Conservation (phyloP, 805 yeast species). For the Yamadazyma paraphyllophila region DNA sequence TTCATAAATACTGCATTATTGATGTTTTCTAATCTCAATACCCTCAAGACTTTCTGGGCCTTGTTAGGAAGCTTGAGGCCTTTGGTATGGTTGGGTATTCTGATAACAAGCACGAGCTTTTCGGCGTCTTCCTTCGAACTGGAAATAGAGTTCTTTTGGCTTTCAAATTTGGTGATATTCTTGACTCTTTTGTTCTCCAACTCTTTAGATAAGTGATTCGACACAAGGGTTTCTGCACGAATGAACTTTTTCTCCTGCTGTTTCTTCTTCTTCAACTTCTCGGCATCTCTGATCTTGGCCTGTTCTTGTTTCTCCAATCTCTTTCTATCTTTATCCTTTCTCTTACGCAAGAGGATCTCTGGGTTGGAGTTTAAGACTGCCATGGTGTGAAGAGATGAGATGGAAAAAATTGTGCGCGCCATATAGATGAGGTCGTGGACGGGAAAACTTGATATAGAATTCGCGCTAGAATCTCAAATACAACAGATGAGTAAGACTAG, state of each 20-base stretch:
- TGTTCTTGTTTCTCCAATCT: slow-evolving; percentile 72
- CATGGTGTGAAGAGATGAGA: slow-evolving; percentile 21
- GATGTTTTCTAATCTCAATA: slow-evolving; percentile 57
- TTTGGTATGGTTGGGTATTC: slow-evolving; percentile 59
- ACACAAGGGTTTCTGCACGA: slow-evolving; percentile 72
- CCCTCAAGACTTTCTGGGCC: slow-evolving; percentile 55
- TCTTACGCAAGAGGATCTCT: slow-evolving; percentile 71
- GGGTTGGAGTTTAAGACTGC: slow-evolving; percentile 65
- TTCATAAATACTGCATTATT: slow-evolving; percentile 75
- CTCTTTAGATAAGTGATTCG: slow-evolving; percentile 60
- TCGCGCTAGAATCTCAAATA: no score
- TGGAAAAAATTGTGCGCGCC: slow-evolving; percentile 5
- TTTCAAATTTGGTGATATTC: slow-evolving; percentile 58
- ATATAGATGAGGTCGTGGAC: slow-evolving; percentile 5
- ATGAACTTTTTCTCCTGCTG: slow-evolving; percentile 54
- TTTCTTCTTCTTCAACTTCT: slow-evolving; percentile 39
- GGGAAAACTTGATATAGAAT: no score
- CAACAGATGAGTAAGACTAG: no score
- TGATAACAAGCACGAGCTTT: slow-evolving; percentile 61
- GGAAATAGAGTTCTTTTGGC: slow-evolving; percentile 28
- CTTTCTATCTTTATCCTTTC: slow-evolving; percentile 74
- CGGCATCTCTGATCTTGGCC: slow-evolving; percentile 50
- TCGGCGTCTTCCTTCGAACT: slow-evolving; percentile 22
- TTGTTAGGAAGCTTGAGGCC: slow-evolving; percentile 66
- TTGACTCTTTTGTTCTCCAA: slow-evolving; percentile 69